Evolutionary conservation across 805 yeast genomes (phyloP), one percentile per base, ranked within the genome.

Genomic region (Wickerhamomyces bovis): DNA sequence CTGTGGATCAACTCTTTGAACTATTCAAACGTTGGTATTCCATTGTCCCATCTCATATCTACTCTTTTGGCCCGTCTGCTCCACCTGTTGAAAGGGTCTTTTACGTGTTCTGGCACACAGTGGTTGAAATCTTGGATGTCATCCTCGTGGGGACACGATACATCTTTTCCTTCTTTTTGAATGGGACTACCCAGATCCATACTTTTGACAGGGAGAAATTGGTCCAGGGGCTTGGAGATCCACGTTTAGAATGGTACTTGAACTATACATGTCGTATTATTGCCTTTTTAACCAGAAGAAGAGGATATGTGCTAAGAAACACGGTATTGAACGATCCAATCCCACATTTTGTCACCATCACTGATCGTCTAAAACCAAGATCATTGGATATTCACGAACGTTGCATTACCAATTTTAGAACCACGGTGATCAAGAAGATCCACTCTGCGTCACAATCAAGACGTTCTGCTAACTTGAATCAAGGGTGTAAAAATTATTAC

Each of bases 271-370:
- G 57, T 46, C 57, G 63, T 12, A 38, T 53, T 4, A 39, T 54
- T 18, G 50, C 61, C 8, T 60, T 48, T 38, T 22, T 60, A 7
- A 21, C n/a, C 2, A 47, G 63, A 44, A 46, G 64, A 41, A 48
- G 43, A 9, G 48, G 44, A 1, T 56, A 49, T 40, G 36, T 58
- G 10, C 23, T 46, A 10, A 44, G 59, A 40, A 53, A 53, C 21
- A 45, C 55, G 0, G 44, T 55, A 0, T 28, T 56, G 22, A 54
- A 52, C 36, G 57, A 57, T 26, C 57, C 59, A 12, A 41, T 58
- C 3, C 56, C 63, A 11, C 26, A 25, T 0, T 54, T 42, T 30
- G 36, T 43, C n/a, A 39, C 44, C 16, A 8, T 23, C 6, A 49
- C 46, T 11, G 54, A 52, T 41, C 25, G 61, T 6, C 48, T 54